Conservation (phyloP, 768 basidiomycete genomes). For the Leccinum sublutescens region DNA sequence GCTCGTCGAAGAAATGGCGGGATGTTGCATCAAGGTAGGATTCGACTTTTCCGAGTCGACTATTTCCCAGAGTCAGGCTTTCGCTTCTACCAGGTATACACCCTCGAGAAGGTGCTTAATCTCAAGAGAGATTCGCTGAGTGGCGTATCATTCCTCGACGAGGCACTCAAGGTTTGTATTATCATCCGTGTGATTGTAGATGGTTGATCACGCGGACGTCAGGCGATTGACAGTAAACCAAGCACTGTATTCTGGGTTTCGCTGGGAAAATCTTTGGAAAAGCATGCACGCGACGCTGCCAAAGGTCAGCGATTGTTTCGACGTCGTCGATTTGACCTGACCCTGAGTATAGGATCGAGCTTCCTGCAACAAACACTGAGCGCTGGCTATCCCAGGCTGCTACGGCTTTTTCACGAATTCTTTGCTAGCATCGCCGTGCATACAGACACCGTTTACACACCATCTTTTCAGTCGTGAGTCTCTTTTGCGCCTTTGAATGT, state of each 20-base stretch:
- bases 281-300: conserved; percentile 73
- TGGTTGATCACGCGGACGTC: conserved; percentile 6
- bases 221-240: conserved; percentile 89
- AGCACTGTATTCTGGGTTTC: conserved; percentile 90
- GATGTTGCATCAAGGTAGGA: conserved; percentile 83
- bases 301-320: conserved; percentile 51
- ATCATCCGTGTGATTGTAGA: background rate
- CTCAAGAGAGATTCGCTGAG: conserved; percentile 83
- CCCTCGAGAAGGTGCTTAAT: conserved; percentile 88
- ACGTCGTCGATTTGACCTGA: conserved; percentile 3
- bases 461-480: conserved; percentile 76
- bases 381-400: conserved; percentile 79
- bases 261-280: conserved; percentile 77
- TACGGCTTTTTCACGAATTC: conserved; percentile 95
- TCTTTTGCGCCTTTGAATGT: background rate
- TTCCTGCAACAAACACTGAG: conserved; percentile 91
- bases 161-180: conserved; percentile 79
- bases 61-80: background rate
- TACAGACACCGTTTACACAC: conserved; percentile 90
- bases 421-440: conserved; percentile 94
- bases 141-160: conserved; percentile 80
- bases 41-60: background rate
- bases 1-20: conserved; percentile 82
- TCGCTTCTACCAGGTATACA: conserved; percentile 66
- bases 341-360: conserved; percentile 59